Percentiles rank a stretch among this genome's conserved stretches.
phyloP scores from a whole-genome alignment of 2,329 filamentous ascomycete genomes.

The Stagonosporopsis rhizophila region DNA sequence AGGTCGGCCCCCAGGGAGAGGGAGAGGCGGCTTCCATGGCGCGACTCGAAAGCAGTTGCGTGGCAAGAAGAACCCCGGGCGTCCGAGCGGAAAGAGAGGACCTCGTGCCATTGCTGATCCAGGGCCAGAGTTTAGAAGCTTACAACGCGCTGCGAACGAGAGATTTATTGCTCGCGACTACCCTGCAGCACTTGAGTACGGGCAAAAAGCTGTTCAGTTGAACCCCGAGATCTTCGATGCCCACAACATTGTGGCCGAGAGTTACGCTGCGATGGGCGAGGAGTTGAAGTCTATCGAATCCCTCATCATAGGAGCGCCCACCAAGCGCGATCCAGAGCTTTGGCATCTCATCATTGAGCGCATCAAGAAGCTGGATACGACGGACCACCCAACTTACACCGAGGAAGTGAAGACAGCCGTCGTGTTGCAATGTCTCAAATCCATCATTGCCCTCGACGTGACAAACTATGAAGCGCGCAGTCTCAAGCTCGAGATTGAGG shows the following conservation, averaged over 20 bases:
- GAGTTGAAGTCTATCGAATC: constrained; percentile 63
- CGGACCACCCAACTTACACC: constrained; percentile 38
- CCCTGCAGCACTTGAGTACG: constrained; percentile 52
- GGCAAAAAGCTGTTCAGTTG: constrained; percentile 45
- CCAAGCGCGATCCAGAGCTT: constrained; percentile 61
- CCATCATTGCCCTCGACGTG: constrained; percentile 61
- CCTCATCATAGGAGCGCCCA: constrained; percentile 65
- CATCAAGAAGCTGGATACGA: constrained; percentile 55
- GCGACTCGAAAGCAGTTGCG: constrained; percentile 25
- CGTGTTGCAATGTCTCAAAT: constrained; percentile 44
- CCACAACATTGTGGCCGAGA: constrained; percentile 66
- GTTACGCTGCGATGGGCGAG: constrained; percentile 63
- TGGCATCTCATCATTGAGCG: constrained; percentile 66
- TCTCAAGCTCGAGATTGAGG: constrained; percentile 63
- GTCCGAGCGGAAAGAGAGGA: constrained; percentile 47
- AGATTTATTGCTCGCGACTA: constrained; percentile 70
- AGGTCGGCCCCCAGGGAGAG: constrained; percentile 36
- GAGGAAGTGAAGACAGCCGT: constrained; percentile 37
- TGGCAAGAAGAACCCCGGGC: constrained; percentile 35
- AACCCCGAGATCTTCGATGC: constrained; percentile 70
- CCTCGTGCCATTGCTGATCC: constrained; percentile 69
- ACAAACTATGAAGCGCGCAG: constrained; percentile 61
- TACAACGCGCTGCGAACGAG: constrained; percentile 71
- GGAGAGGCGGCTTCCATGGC: constrained; percentile 32
- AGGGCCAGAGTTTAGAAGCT: constrained; percentile 72